Conservation (phyloP, 345 rosid species). For the Erysimum cheiranthoides region DNA sequence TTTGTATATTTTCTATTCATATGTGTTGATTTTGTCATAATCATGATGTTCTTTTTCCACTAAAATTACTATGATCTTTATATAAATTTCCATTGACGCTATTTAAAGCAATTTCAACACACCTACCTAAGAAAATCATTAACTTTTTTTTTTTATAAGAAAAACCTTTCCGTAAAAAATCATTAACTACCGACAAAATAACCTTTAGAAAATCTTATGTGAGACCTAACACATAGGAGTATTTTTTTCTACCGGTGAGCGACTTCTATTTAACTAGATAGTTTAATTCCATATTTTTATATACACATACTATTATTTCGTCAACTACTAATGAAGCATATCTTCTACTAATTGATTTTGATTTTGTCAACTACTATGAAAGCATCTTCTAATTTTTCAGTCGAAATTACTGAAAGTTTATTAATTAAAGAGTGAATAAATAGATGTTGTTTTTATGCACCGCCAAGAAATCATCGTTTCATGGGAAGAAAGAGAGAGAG, state of each 20-base stretch:
- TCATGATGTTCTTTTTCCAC: background rate
- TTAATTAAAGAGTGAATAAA: conserved; percentile 5
- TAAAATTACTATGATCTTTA: background rate
- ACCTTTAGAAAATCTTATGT: background rate
- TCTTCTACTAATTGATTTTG: background rate
- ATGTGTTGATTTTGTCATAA: too few species aligned
- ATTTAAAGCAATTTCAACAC: background rate
- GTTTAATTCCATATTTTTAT: background rate
- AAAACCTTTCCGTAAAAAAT: background rate
- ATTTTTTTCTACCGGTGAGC: conserved; percentile 12
- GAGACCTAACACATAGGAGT: conserved; percentile 1
- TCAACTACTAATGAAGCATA: too few species aligned
- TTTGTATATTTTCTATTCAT: background rate
- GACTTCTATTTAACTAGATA: background rate
- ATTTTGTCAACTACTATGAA: conserved; percentile 1
- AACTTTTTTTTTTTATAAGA: too few species aligned
- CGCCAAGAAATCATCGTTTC: conserved; percentile 21
- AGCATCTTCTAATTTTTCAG: conserved; percentile 7
- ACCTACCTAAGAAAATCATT: background rate
- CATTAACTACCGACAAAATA: conserved; percentile 26
- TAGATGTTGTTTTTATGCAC: conserved; percentile 31
- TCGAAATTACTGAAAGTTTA: background rate
- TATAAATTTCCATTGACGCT: background rate
- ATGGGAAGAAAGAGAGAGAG: background rate
- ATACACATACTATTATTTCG: too few species aligned